Evolutionary conservation across 2,329 filamentous ascomycete species (phyloP).

Genomic region (Pseudopithomyces chartarum): DNA sequence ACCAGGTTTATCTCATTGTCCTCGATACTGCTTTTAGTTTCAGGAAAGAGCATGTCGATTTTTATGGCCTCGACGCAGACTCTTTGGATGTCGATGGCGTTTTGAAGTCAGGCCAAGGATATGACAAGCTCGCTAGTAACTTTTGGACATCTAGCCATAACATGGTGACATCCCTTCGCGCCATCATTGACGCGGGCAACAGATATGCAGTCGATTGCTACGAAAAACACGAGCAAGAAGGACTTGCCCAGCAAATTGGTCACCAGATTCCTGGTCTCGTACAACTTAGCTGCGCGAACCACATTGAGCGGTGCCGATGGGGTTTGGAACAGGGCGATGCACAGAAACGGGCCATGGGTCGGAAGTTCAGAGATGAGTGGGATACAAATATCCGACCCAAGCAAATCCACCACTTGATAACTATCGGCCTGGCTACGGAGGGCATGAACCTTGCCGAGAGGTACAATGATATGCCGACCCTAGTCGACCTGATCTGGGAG

Average conservation of each 20-base stretch:
- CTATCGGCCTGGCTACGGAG: constrained; percentile 60
- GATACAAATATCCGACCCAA: constrained; percentile 46
- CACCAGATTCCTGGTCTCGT: constrained; percentile 56
- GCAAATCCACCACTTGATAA: constrained; percentile 49
- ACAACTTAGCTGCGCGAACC: constrained; percentile 61
- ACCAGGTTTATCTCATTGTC: constrained; percentile 71
- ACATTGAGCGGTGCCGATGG: constrained; percentile 65
- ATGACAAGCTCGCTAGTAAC: constrained; percentile 68
- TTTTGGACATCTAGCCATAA: constrained; percentile 80
- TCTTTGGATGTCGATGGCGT: constrained; percentile 56
- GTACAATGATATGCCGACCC: constrained; percentile 65
- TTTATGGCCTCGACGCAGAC: constrained; percentile 76
- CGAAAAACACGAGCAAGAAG: constrained; percentile 40
- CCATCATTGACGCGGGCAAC: constrained; percentile 49
- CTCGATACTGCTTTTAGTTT: constrained; percentile 71
- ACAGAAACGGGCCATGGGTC: constrained; percentile 54
- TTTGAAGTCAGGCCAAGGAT: constrained; percentile 56
- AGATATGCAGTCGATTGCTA: constrained; percentile 47
- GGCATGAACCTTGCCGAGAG: constrained; percentile 67
- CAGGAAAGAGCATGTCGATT: constrained; percentile 68
- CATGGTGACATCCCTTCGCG: constrained; percentile 47
- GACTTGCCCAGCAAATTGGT: constrained; percentile 52
- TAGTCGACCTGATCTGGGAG: constrained; percentile 59
- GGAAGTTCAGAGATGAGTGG: constrained; percentile 51
- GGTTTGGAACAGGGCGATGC: constrained; percentile 57